A percentile compares a stretch with the other conserved stretches of the same genome.
phyloP scores from a whole-genome alignment of 129 eudicot genomes.

The Chrysanthemum lavandulifolium region DNA sequence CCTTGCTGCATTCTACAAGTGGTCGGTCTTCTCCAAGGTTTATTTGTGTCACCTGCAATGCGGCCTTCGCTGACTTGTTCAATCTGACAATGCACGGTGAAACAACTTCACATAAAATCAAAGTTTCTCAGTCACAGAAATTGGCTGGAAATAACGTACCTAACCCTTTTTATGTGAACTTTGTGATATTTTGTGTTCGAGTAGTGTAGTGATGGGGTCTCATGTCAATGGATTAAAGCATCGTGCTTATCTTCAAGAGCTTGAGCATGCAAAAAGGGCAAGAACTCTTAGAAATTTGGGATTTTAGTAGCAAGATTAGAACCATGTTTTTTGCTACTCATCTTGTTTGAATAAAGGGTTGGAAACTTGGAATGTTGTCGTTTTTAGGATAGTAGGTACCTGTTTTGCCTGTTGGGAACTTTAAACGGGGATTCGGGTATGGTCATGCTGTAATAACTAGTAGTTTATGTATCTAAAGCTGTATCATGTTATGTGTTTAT shows the following conservation, averaged over 20 bases:
- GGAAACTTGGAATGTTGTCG: not conserved
- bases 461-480: not conserved
- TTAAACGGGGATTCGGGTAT: not conserved
- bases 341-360: constrained; percentile 6
- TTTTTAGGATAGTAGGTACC: constrained; percentile 1
- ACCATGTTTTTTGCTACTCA: not conserved
- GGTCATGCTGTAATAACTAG: not conserved
- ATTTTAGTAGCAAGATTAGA: not conserved
- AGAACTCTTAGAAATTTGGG: constrained; percentile 15
- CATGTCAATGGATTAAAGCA: constrained; percentile 37
- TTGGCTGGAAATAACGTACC: too few species aligned
- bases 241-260: constrained; percentile 28
- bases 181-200: constrained; percentile 34
- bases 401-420: constrained; percentile 1
- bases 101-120: constrained; percentile 24
- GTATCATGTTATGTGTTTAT: not conserved
- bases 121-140: constrained; percentile 12
- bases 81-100: constrained; percentile 38
- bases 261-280: constrained; percentile 30
- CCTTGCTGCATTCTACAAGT: not conserved
- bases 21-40: constrained; percentile 27
- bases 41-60: constrained; percentile 28
- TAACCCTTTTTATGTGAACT: constrained; percentile 37
- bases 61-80: constrained; percentile 31
- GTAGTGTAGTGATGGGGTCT: constrained; percentile 31